Percentiles rank a stretch among this genome's conserved stretches.
Conservation (phyloP, 1,284 basidiomycete genomes). For the Cutaneotrichosporon sp. region DNA sequence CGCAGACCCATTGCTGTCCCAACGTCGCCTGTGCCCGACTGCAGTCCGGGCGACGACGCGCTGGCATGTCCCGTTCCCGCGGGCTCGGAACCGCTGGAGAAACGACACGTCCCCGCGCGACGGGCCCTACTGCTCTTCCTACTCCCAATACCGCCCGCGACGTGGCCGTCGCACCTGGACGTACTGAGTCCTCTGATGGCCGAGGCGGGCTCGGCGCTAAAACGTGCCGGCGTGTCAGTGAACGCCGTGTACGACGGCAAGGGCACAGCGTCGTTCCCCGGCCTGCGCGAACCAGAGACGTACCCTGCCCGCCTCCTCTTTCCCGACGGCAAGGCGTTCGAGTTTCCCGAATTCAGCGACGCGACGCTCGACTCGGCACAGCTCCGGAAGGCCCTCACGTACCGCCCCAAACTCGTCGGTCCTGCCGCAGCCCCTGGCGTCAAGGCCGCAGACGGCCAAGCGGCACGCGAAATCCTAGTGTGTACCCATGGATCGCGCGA, state of each 20-base stretch:
- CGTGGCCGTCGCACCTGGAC: constrained; percentile 41
- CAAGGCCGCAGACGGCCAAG: not conserved
- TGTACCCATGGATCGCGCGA: constrained; percentile 67
- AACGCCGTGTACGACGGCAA: constrained; percentile 38
- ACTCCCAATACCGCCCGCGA: constrained; percentile 30
- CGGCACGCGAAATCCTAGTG: constrained; percentile 57
- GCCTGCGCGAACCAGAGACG: constrained; percentile 11
- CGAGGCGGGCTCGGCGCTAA: constrained; percentile 15
- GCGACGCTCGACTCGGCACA: constrained; percentile 15
- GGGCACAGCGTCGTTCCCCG: constrained; percentile 5
- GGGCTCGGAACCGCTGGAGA: not conserved
- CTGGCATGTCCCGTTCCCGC: not conserved
- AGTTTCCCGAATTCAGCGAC: constrained; percentile 17
- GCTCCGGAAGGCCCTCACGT: constrained; percentile 15
- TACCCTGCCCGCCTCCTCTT: constrained; percentile 34
- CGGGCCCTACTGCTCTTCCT: constrained; percentile 34
- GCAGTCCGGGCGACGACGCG: not conserved
- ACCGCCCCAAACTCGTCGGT: constrained; percentile 8
- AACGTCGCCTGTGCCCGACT: not conserved
- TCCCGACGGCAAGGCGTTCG: constrained; percentile 28
- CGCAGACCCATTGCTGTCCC: not conserved
- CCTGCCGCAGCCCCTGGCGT: no score
- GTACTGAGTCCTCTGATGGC: constrained; percentile 30
- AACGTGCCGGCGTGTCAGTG: constrained; percentile 23
- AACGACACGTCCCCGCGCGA: constrained; percentile 9